phyloP scores from a whole-genome alignment of 179 eudicot species.

The Gypsophila paniculata region DNA sequence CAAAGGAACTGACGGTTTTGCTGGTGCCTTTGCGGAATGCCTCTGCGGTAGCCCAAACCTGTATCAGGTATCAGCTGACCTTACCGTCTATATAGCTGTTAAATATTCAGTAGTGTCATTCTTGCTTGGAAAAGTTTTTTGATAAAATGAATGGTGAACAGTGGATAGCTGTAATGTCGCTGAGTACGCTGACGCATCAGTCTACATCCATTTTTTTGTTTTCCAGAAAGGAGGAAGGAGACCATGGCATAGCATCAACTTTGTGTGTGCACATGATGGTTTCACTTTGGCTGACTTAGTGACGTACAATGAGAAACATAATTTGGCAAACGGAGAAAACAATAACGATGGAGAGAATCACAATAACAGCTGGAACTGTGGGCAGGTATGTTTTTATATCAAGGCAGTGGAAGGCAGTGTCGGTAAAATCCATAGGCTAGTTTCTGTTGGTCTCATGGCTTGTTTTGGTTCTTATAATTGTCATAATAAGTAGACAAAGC shows the following conservation, averaged over 20 bases:
- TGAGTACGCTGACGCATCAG: neutral
- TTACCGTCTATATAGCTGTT: neutral
- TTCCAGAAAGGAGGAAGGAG: constrained; percentile 87
- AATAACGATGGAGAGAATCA: constrained; percentile 95
- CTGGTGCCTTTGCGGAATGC: constrained; percentile 98
- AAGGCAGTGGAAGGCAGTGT: neutral
- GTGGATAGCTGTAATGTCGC: neutral
- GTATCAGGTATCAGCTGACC: constrained; percentile 56
- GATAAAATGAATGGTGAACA: neutral
- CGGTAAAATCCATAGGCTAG: too few species aligned
- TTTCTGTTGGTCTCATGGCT: too few species aligned
- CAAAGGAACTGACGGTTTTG: constrained; percentile 93
- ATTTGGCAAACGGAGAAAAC: constrained; percentile 90
- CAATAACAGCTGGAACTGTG: constrained; percentile 97
- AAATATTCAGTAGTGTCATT: neutral
- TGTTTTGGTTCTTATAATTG: too few species aligned
- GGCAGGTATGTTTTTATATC: constrained; percentile 51
- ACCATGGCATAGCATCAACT: constrained; percentile 97
- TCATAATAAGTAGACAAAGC: neutral
- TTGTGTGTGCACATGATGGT: constrained; percentile 93
- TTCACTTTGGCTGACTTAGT: constrained; percentile 91
- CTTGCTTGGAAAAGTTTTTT: neutral
- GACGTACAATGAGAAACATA: constrained; percentile 78
- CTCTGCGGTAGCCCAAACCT: constrained; percentile 94
- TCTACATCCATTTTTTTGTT: neutral